A percentile compares a stretch with the other conserved stretches of the same genome.
Evolutionary conservation across 306 rosid genomes (phyloP).

Genomic region (Ammopiptanthus mongolicus): DNA sequence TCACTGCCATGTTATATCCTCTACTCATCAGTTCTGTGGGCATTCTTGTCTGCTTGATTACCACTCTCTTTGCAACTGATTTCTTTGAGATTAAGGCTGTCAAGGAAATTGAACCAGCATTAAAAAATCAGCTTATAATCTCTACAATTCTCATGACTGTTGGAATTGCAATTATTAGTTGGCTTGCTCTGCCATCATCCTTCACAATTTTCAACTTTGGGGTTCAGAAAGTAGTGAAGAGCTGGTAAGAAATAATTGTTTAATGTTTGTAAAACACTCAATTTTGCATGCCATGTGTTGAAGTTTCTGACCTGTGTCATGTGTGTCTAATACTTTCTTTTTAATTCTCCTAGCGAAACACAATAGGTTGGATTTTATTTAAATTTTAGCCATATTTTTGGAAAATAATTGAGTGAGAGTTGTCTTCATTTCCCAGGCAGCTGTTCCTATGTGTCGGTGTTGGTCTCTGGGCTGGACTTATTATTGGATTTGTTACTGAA

Average conservation of each 20-base stretch:
- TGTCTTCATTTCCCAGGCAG: slow-evolving; percentile 43
- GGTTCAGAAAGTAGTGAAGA: slow-evolving; percentile 61
- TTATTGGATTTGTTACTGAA: slow-evolving; percentile 76
- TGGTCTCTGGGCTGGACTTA: slow-evolving; percentile 87
- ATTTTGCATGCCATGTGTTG: not conserved
- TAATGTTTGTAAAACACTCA: not conserved
- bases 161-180: slow-evolving; percentile 66
- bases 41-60: slow-evolving; percentile 63
- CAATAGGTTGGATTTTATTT: not conserved
- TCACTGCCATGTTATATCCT: slow-evolving; percentile 74
- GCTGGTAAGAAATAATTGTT: slow-evolving; percentile 39
- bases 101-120: slow-evolving; percentile 78
- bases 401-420: not conserved
- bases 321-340: not conserved
- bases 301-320: not conserved
- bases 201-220: slow-evolving; percentile 82
- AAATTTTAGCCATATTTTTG: not conserved
- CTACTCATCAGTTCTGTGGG: slow-evolving; percentile 74
- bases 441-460: slow-evolving; percentile 72
- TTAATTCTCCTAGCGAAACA: not conserved
- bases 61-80: slow-evolving; percentile 81
- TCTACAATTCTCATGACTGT: slow-evolving; percentile 69
- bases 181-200: slow-evolving; percentile 68
- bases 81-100: slow-evolving; percentile 79
- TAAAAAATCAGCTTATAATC: slow-evolving; percentile 71